These are phyloP conservation scores for Boletus speciosus DNA, from an alignment of 768 basidiomycete genomes.

Conservation along the genomic window DNA sequence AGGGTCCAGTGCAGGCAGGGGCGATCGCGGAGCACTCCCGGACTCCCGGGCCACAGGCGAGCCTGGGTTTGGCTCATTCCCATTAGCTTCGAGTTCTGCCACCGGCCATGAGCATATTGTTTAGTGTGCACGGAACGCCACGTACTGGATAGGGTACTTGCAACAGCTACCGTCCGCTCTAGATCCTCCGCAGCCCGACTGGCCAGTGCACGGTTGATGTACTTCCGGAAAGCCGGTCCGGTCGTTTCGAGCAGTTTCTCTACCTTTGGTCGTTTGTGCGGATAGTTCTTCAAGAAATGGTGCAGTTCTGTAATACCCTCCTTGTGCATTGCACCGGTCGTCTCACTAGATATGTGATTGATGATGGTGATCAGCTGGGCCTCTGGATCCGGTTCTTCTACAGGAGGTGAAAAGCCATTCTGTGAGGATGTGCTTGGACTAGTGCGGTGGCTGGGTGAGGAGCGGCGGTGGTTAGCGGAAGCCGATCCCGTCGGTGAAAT, in stretches of 20 bases:
- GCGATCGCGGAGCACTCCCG: constrained; percentile 34
- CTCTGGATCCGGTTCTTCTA: constrained; percentile 84
- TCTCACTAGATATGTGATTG: constrained; percentile 83
- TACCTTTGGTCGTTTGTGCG: constrained; percentile 75
- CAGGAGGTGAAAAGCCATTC: constrained; percentile 50
- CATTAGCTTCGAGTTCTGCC: constrained; percentile 64
- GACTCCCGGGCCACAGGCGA: constrained; percentile 31
- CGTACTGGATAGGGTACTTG: constrained; percentile 80
- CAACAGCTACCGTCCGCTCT: constrained; percentile 75
- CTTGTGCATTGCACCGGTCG: constrained; percentile 85
- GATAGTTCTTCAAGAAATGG: constrained; percentile 88
- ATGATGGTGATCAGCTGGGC: constrained; percentile 79
- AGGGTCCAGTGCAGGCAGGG: constrained; percentile 32
- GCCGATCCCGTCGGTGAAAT: constrained; percentile 66
- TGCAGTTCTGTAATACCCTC: constrained; percentile 94
- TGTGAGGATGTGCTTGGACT: constrained; percentile 66
- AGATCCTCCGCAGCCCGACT: constrained; percentile 86
- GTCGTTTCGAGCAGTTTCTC: constrained; percentile 89
- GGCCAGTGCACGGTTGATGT: constrained; percentile 83
- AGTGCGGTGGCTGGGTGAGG: constrained; percentile 61
- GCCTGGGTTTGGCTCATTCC: constrained; percentile 32
- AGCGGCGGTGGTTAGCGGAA: constrained; percentile 50
- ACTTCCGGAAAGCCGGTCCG: constrained; percentile 86
- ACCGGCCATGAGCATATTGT: constrained; percentile 6
- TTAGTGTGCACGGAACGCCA: constrained; percentile 10